Evolutionary conservation across 164 flowering plant genomes (phyloP), one percentile per base, ranked within the genome.

Genomic region (Umbellularia californica): DNA sequence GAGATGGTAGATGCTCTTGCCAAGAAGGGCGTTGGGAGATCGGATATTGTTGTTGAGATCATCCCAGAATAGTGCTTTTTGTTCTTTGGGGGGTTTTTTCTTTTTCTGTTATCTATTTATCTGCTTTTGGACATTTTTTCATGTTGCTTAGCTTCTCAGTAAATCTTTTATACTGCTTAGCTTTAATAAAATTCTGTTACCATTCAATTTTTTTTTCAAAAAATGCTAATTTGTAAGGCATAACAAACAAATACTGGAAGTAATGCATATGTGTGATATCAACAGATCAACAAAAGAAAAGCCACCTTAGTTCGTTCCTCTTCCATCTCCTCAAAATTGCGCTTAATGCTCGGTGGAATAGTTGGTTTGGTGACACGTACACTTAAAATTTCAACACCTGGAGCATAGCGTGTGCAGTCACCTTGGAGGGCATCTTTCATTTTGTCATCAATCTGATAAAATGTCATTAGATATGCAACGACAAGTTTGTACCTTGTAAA

Each of bases 321-420:
- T 80, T 95, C 99, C 99, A 95, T 95, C 79, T 83, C 89, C 80
- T 88, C 95, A 84, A 90, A 95, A 79, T 93, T 95, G 73, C 90
- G 79, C 74, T 85, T 87, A 76, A 95, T 88, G 77, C 85, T 87
- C 0, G 74, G 71, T n/a, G 99, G 99, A 69, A 95, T 95, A 12
- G 78, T 80, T 55, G 99, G 99, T 76, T 95, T 93, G 50, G 99
- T 95, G 67, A 92, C 92, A 80, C 97, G 98, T 17, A 95, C 98
- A 73, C 90, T 87, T 55, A 95, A 78, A 60, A 95, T 92, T 81
- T 93, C 96, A 76, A 95, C 87, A 70, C 99, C 98, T 28, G 98
- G 98, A 70, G 98, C 98, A 87, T 95, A 95, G 22, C 89, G 87
- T 65, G 99, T 95, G 78, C 99, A 95, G 76, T 95, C 98, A 69